Percentiles rank a stretch among this genome's conserved stretches.
Conservation (phyloP, 1,284 basidiomycete species). For the Vanrija pseudolonga region DNA sequence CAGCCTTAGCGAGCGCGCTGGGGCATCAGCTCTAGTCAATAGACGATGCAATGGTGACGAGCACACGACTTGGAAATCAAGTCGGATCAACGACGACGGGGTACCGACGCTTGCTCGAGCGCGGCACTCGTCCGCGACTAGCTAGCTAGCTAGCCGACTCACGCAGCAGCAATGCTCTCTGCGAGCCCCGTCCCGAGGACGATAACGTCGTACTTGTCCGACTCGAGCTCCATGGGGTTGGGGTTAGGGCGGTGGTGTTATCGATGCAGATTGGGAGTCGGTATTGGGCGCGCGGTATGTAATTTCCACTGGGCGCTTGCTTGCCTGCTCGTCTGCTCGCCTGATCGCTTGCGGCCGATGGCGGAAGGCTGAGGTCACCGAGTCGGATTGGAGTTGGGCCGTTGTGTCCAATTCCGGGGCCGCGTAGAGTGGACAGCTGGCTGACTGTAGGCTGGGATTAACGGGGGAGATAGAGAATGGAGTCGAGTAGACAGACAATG, state of each 20-base stretch:
- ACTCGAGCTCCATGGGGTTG: constrained; percentile 31
- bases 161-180: constrained; percentile 86
- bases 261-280: neutral
- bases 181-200: constrained; percentile 82
- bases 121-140: neutral
- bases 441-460: too few relatives aligned
- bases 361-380: too few relatives aligned
- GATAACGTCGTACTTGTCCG: constrained; percentile 65
- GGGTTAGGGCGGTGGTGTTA: neutral
- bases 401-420: too few relatives aligned
- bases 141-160: constrained; percentile 51
- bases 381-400: too few relatives aligned
- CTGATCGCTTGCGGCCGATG: too few relatives aligned
- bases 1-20: constrained; percentile 82
- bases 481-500: too few relatives aligned
- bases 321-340: too few relatives aligned
- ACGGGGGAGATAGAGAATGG: too few relatives aligned
- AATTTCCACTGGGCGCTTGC: too few relatives aligned
- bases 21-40: neutral
- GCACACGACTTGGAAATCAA: neutral
- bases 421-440: too few relatives aligned
- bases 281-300: too few relatives aligned
- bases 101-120: neutral
- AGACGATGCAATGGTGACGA: too few relatives aligned
- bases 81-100: neutral